Evolutionary conservation across 305 asterid genomes (phyloP).

Genomic region (Solanum hybrid): DNA sequence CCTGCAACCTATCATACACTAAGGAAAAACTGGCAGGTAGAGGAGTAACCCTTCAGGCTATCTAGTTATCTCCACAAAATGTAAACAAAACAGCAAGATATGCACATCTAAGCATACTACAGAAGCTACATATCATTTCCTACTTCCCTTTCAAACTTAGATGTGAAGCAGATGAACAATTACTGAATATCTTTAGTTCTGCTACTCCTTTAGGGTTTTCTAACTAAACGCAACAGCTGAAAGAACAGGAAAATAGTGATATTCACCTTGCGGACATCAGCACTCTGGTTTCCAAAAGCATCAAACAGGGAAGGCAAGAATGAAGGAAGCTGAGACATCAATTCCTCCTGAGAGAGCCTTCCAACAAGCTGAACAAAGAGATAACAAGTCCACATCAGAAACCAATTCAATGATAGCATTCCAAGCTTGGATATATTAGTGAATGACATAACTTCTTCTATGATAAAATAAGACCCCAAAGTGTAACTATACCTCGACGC

Average conservation of each 20-base stretch:
- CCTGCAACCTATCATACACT: neutral
- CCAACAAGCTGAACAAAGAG: constrained; percentile 63
- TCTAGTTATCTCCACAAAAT: neutral
- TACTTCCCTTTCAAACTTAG: neutral
- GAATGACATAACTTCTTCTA: neutral
- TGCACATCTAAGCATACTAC: neutral
- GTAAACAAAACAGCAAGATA: neutral
- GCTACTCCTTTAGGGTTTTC: neutral
- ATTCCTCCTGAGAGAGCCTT: constrained; percentile 84
- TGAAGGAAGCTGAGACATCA: constrained; percentile 72
- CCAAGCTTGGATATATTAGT: neutral
- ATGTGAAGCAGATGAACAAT: neutral
- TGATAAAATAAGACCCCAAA: neutral
- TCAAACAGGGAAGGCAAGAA: constrained; percentile 95
- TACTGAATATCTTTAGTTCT: neutral
- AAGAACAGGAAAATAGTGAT: neutral
- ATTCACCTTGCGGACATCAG: constrained; percentile 94
- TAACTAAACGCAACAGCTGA: neutral
- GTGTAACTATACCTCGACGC: neutral
- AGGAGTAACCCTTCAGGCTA: neutral
- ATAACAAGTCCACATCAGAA: neutral
- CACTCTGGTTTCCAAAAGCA: constrained; percentile 96
- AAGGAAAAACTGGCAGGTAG: neutral
- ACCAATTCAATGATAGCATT: neutral
- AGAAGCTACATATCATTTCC: neutral